Evolutionary conservation across 1,284 basidiomycete species (phyloP).

Genomic region (Irpex lacteus): DNA sequence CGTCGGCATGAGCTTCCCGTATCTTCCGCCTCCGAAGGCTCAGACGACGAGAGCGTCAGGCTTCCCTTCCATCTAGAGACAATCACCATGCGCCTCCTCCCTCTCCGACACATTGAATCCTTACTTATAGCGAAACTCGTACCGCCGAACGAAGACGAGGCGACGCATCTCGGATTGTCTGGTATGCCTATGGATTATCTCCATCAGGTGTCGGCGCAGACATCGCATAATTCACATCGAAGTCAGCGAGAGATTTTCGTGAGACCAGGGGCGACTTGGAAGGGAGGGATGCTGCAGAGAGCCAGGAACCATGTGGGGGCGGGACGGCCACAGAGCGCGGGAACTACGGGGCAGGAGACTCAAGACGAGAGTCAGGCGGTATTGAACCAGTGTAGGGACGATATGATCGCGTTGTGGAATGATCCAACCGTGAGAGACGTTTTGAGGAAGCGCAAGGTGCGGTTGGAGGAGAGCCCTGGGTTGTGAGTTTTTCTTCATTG

Average conservation of each 20-base stretch:
- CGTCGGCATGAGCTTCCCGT: slow-evolving; percentile 27
- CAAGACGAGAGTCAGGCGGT: slow-evolving; percentile 62
- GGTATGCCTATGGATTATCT: no score
- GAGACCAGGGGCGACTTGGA: slow-evolving; percentile 63
- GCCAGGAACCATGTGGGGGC: slow-evolving; percentile 15
- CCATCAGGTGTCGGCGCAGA: not conserved
- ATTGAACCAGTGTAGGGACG: slow-evolving; percentile 51
- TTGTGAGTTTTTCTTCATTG: slow-evolving; percentile 49
- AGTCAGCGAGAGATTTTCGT: slow-evolving; percentile 61
- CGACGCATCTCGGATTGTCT: slow-evolving; percentile 39
- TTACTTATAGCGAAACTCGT: slow-evolving; percentile 72
- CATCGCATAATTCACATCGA: slow-evolving; percentile 19
- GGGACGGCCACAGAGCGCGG: slow-evolving; percentile 41
- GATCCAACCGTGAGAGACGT: slow-evolving; percentile 59
- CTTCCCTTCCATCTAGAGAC: slow-evolving; percentile 44
- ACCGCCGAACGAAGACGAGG: slow-evolving; percentile 67
- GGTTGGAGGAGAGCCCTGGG: slow-evolving; percentile 68
- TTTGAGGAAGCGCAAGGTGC: slow-evolving; percentile 56
- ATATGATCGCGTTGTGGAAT: slow-evolving; percentile 63
- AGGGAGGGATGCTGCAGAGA: slow-evolving; percentile 31
- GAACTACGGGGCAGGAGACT: slow-evolving; percentile 44
- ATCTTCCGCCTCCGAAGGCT: slow-evolving; percentile 25
- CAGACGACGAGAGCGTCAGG: slow-evolving; percentile 23
- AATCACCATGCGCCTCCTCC: slow-evolving; percentile 54
- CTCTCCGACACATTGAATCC: slow-evolving; percentile 64